These are phyloP conservation scores for Acer yangbiense DNA, from an alignment of 345 rosid genomes.

Conservation along the genomic window DNA sequence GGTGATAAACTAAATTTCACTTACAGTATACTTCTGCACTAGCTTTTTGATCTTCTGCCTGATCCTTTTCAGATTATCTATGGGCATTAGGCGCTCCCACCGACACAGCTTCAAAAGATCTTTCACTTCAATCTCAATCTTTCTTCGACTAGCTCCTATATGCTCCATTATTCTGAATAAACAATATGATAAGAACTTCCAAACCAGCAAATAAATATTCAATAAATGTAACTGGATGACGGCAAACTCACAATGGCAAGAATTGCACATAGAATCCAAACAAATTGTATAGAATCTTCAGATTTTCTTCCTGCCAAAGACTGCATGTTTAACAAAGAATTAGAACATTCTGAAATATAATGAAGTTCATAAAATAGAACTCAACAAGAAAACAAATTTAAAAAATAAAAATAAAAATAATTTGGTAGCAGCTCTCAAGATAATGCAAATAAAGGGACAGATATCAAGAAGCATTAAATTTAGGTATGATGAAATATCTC, in stretches of 20 bases:
- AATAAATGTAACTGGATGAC: neutral
- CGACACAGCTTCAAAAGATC: slow-evolving; percentile 68
- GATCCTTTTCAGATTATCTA: slow-evolving; percentile 61
- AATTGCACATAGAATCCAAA: slow-evolving; percentile 86
- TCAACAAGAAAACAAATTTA: neutral
- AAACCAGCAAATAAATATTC: slow-evolving; percentile 13
- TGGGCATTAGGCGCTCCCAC: slow-evolving; percentile 72
- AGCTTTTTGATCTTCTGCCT: slow-evolving; percentile 80
- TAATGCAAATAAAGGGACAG: neutral
- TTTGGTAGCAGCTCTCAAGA: neutral
- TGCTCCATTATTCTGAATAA: slow-evolving; percentile 64
- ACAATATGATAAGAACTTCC: slow-evolving; percentile 25
- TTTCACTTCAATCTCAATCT: slow-evolving; percentile 60
- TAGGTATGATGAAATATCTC: neutral
- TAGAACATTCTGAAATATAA: slow-evolving; percentile 20
- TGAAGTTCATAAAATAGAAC: neutral
- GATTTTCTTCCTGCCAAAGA: slow-evolving; percentile 50
- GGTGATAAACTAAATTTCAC: slow-evolving; percentile 23
- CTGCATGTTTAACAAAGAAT: slow-evolving; percentile 44
- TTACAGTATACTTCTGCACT: slow-evolving; percentile 73
- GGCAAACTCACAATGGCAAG: slow-evolving; percentile 71
- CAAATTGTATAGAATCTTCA: slow-evolving; percentile 73
- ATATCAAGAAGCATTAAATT: neutral
- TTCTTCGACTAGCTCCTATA: slow-evolving; percentile 53
- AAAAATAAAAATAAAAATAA: neutral